Percentiles rank a stretch among this genome's conserved stretches.
phyloP scores from a whole-genome alignment of 1,284 basidiomycete genomes.

The Moesziomyces parantarcticus region DNA sequence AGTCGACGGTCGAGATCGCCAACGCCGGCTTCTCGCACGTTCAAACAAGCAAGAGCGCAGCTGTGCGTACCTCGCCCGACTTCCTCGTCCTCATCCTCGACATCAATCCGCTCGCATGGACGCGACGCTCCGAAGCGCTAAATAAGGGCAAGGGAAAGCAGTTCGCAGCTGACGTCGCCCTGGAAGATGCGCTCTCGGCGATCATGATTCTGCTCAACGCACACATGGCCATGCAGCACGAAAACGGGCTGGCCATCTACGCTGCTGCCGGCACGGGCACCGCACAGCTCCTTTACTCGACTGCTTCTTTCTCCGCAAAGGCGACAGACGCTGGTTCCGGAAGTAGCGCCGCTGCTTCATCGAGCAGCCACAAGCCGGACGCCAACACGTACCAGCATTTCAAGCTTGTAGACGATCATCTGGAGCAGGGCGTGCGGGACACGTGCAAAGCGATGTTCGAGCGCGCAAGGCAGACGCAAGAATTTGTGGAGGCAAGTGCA shows the following conservation, averaged over 20 bases:
- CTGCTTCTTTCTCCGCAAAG: conserved; percentile 41
- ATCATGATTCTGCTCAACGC: conserved; percentile 91
- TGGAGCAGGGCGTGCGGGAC: conserved; percentile 48
- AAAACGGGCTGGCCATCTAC: conserved; percentile 91
- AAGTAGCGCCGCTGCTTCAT: conserved; percentile 3
- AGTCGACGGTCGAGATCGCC: conserved; percentile 45
- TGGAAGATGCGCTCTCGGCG: conserved; percentile 64
- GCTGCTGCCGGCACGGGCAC: conserved; percentile 74
- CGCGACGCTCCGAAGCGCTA: conserved; percentile 24
- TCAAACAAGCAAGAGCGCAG: conserved; percentile 22
- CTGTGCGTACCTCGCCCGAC: conserved; percentile 43
- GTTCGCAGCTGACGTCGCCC: conserved; percentile 17
- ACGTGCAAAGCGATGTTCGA: conserved; percentile 43
- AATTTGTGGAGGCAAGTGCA: conserved; percentile 8
- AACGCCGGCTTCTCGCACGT: conserved; percentile 49
- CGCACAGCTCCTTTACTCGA: conserved; percentile 51
- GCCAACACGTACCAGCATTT: conserved; percentile 64
- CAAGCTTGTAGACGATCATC: conserved; percentile 54
- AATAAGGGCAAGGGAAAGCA: conserved; percentile 18
- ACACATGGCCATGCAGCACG: conserved; percentile 87
- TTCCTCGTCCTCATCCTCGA: conserved; percentile 64
- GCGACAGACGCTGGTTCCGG: conserved; percentile 5
- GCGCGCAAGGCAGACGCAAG: conserved; percentile 28
- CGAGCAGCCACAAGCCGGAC: conserved; percentile 43
- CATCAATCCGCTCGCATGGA: conserved; percentile 59